Evolutionary conservation across 2,329 filamentous ascomycete species (phyloP).

Genomic region (Claviceps sp.): DNA sequence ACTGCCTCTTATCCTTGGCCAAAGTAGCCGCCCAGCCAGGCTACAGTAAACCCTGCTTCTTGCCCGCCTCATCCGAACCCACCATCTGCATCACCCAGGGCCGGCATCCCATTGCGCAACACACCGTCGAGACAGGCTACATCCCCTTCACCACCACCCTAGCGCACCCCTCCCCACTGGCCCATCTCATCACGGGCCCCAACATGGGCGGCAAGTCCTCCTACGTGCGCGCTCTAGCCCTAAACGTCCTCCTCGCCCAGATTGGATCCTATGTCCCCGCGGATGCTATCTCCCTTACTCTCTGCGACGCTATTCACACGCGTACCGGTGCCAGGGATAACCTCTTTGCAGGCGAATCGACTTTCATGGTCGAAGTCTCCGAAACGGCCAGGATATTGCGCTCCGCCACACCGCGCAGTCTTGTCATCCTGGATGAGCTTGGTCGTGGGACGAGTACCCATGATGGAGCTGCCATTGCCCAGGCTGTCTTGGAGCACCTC

Average conservation of each 20-base stretch:
- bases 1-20: slow-evolving; percentile 79
- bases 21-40: slow-evolving; percentile 75
- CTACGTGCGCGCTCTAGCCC: slow-evolving; percentile 83
- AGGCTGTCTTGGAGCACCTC: slow-evolving; percentile 78
- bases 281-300: slow-evolving; percentile 56
- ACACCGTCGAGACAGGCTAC: slow-evolving; percentile 71
- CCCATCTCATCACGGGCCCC: slow-evolving; percentile 83
- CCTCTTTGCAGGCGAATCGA: slow-evolving; percentile 85
- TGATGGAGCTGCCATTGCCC: slow-evolving; percentile 90
- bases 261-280: slow-evolving; percentile 92
- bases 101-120: slow-evolving; percentile 92
- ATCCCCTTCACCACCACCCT: slow-evolving; percentile 81
- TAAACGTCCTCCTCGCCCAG: slow-evolving; percentile 88
- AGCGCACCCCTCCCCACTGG: slow-evolving; percentile 49
- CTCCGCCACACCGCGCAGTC: slow-evolving; percentile 66
- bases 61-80: slow-evolving; percentile 43
- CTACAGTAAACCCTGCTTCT: slow-evolving; percentile 65
- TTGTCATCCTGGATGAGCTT: slow-evolving; percentile 90
- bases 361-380: slow-evolving; percentile 95
- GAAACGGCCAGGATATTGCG: slow-evolving; percentile 89
- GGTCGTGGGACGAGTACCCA: slow-evolving; percentile 89
- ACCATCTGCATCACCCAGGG: slow-evolving; percentile 51
- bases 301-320: slow-evolving; percentile 85
- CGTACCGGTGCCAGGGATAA: slow-evolving; percentile 95
- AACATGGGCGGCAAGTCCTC: slow-evolving; percentile 99